A percentile compares a stretch with the other conserved stretches of the same genome.
Evolutionary conservation across 176 grass and related monocot species (phyloP).

Genomic region (Saccharum officinarum): DNA sequence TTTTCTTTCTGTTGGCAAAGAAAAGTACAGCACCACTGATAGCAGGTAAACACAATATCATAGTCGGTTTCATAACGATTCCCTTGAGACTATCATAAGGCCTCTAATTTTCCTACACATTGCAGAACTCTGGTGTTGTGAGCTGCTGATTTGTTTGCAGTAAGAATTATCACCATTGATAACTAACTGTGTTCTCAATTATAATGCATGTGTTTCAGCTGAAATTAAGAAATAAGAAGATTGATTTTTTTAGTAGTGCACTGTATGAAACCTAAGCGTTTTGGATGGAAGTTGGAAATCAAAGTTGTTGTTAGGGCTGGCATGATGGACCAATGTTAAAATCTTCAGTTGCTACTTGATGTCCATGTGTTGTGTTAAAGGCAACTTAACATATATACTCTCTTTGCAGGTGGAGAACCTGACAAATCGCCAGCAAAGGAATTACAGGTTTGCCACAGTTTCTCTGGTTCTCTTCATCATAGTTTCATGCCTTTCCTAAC

Average conservation of each 20-base stretch:
- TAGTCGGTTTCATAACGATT: background rate
- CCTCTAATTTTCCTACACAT: background rate
- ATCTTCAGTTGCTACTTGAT: conserved; percentile 5
- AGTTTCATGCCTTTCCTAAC: conserved; percentile 5
- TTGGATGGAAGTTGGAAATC: background rate
- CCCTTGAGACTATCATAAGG: background rate
- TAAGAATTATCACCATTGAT: background rate
- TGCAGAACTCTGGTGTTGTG: background rate
- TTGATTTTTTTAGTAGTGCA: background rate
- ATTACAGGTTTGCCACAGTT: conserved; percentile 33
- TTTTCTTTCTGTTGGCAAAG: background rate
- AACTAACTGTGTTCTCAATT: background rate
- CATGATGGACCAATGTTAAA: background rate
- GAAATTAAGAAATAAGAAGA: background rate
- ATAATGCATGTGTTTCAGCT: background rate
- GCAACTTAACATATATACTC: background rate
- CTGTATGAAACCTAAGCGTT: background rate
- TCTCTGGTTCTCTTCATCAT: conserved; percentile 1
- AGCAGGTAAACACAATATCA: background rate
- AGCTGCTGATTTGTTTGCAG: background rate
- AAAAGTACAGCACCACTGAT: background rate
- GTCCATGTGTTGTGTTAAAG: conserved; percentile 27
- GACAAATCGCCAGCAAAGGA: conserved; percentile 30
- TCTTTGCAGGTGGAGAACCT: conserved; percentile 31
- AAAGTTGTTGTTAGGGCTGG: background rate